phyloP scores from a whole-genome alignment of 1,284 basidiomycete species.

The Boletus mariae region DNA sequence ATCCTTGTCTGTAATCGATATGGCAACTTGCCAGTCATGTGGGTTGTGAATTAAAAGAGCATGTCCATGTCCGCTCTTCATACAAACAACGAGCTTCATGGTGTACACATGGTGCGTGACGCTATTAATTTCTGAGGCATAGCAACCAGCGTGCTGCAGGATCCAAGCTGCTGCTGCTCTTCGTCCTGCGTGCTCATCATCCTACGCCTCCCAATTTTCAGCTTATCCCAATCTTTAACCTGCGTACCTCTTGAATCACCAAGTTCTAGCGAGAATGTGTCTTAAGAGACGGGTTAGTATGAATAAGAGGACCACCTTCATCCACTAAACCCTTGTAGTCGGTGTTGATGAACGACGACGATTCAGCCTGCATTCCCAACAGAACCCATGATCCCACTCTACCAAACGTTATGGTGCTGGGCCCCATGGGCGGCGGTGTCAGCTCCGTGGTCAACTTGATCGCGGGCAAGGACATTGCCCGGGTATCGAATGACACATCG shows the following conservation, averaged over 20 bases:
- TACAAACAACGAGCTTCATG: conserved; percentile 2
- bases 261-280: conserved; percentile 12
- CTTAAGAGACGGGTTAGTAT: conserved; percentile 17
- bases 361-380: background rate
- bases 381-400: conserved; percentile 3
- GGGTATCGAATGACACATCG: conserved; percentile 15
- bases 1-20: background rate
- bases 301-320: background rate
- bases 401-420: conserved; percentile 24
- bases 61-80: background rate
- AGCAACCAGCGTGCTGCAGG: conserved; percentile 6
- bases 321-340: conserved; percentile 11
- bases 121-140: conserved; percentile 8
- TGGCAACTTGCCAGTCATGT: background rate
- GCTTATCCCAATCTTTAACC: background rate
- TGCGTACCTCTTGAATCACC: background rate
- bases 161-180: background rate
- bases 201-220: background rate
- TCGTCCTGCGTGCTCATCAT: conserved; percentile 1
- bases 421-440: conserved; percentile 24
- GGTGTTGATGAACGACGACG: conserved; percentile 4
- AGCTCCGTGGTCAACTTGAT: conserved; percentile 29
- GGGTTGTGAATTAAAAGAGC: background rate
- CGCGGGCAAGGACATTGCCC: conserved; percentile 17
- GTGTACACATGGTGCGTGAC: conserved; percentile 8